Percentiles rank a stretch among this genome's conserved stretches.
phyloP scores from a whole-genome alignment of 176 grass and related monocot species.

The Bothriochloa decipiens region DNA sequence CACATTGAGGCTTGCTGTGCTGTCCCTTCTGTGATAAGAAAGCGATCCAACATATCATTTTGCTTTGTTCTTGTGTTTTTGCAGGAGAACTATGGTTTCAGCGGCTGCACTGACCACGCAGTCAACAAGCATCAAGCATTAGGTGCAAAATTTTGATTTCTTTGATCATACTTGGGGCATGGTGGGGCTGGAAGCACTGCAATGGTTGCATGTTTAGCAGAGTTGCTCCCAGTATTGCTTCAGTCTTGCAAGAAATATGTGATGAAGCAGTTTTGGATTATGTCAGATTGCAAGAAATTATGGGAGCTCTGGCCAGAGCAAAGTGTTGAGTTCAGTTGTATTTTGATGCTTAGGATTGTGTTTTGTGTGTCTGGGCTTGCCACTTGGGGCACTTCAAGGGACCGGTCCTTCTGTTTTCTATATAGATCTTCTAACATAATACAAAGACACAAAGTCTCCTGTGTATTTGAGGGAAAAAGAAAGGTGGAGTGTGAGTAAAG shows the following conservation, averaged over 20 bases:
- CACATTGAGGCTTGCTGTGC: not conserved
- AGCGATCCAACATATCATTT: not conserved
- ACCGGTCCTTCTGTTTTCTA: not conserved
- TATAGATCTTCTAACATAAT: not conserved
- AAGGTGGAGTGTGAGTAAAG: not conserved
- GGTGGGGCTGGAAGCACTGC: not conserved
- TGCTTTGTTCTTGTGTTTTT: not conserved
- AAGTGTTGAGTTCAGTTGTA: not conserved
- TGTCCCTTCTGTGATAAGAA: not conserved
- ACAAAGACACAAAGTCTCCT: not conserved
- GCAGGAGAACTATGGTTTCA: not conserved
- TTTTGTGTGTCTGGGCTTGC: not conserved
- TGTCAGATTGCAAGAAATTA: not conserved
- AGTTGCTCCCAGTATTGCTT: not conserved
- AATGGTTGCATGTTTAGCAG: not conserved
- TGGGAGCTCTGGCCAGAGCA: not conserved
- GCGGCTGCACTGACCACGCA: not conserved
- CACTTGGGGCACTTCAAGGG: not conserved
- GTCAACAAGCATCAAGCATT: constrained; percentile 5
- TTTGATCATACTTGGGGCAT: not conserved
- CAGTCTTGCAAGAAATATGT: constrained; percentile 1
- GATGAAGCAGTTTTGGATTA: not conserved
- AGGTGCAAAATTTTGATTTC: not conserved
- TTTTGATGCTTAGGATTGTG: not conserved
- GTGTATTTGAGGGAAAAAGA: not conserved